Base-by-base conservation (phyloP, 2,329 filamentous ascomycete species). In the Cladosporium sp. region DNA sequence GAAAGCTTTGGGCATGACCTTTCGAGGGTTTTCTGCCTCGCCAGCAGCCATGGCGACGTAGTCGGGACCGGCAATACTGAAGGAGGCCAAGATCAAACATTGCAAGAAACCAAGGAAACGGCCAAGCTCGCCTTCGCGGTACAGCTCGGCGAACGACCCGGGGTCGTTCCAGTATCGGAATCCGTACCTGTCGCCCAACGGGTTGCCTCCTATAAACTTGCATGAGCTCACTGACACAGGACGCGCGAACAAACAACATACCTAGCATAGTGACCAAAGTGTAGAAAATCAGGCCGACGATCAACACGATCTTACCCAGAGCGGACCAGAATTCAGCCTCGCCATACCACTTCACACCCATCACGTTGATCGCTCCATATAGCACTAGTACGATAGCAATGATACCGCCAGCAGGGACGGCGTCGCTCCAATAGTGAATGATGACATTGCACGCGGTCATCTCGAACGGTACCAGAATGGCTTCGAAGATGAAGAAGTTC, bases 251-350 rank as follows among this genome's bases (percentile, higher is more conserved):
- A 27, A 27, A 9, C 22, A 27, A 32, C 44, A 30, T 30, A 48
- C 44, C 89, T 1, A 93, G 71, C 84, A 93, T 92, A 56, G 83
- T 82, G 56, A 95, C 77, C 62, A 95, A 89, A 2, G 89, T 92
- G 70, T 88, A 91, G 56, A 82, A 60, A 58, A 91, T 78, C 44
- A 92, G 75, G 1, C 81, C 85, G 30, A 89, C 68, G 53, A 88
- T 87, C 44, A 90, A 75, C 2, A 90, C 59, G 2, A 89, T 79
- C 65, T 90, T 74, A 52, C 70, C 17, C 84, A 59, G 30, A 8
- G 56, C 54, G 12, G 55, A 80, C 71, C 80, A 80, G 62, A 95
- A 93, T 64, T 93, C 88, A 0, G 83, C 80, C 68, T 89, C 86
- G 39, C 86, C 86, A 52, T 88, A 90, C 76, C 78, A 88, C 56